A percentile compares a stretch with the other conserved stretches of the same genome.
Conservation (phyloP, 805 yeast species). For the Candida morakotiae region DNA sequence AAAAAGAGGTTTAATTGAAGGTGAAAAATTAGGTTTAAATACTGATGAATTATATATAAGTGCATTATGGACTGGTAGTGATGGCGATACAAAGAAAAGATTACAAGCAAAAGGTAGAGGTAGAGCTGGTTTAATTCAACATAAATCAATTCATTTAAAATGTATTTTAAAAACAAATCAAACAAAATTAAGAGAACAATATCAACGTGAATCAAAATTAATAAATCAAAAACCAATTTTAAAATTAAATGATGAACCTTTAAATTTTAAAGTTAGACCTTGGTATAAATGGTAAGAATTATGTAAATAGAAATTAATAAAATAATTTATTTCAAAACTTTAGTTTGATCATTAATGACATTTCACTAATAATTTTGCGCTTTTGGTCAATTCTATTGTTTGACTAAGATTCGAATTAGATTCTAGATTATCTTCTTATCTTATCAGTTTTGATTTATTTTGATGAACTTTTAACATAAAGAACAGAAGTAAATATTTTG, state of each 20-base stretch:
- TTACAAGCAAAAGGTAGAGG: slow-evolving; percentile 88
- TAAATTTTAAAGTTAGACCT: slow-evolving; percentile 40
- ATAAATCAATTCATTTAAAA: slow-evolving; percentile 76
- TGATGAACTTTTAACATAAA: too few species aligned
- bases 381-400: too few species aligned
- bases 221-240: slow-evolving; percentile 49
- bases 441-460: too few species aligned
- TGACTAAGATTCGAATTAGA: too few species aligned
- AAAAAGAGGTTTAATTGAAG: slow-evolving; percentile 68
- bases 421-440: too few species aligned
- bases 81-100: slow-evolving; percentile 69
- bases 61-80: slow-evolving; percentile 90
- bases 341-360: too few species aligned
- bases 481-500: too few species aligned
- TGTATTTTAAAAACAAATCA: slow-evolving; percentile 68
- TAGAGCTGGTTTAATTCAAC: slow-evolving; percentile 72
- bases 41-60: slow-evolving; percentile 64
- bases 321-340: too few species aligned
- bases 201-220: slow-evolving; percentile 52
- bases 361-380: too few species aligned
- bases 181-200: slow-evolving; percentile 56
- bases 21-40: slow-evolving; percentile 53
- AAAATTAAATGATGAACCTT: slow-evolving; percentile 41
- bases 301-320: not conserved
- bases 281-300: slow-evolving; percentile 34